These are phyloP conservation scores for Ambrosia artemisiifolia DNA, from an alignment of 129 eudicot species.

Conservation along the genomic window DNA sequence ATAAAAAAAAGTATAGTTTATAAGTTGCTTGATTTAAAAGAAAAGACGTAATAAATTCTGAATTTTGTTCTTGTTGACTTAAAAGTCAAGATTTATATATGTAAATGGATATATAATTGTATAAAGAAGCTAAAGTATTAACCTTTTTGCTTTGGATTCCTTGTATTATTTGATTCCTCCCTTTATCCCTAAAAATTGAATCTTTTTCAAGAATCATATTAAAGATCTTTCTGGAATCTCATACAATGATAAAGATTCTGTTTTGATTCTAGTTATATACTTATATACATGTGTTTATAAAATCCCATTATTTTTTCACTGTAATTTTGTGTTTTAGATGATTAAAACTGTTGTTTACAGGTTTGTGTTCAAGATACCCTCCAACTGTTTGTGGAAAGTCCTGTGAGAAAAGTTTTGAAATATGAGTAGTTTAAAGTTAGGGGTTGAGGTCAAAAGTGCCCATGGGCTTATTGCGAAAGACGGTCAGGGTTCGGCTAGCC, in stretches of 20 bases:
- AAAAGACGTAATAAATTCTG: background rate
- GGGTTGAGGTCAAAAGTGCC: conserved; percentile 77
- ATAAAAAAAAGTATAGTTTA: background rate
- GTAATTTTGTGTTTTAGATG: background rate
- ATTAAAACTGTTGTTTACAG: conserved; percentile 5
- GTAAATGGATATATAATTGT: background rate
- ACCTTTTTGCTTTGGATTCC: conserved; percentile 1
- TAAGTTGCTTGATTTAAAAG: background rate
- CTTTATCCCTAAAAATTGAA: conserved; percentile 15
- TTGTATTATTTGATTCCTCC: conserved; percentile 13
- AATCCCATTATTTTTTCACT: background rate
- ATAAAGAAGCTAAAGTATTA: background rate
- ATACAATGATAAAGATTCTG: conserved; percentile 13
- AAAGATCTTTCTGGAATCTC: conserved; percentile 16
- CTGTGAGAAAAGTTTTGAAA: background rate
- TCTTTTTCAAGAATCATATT: conserved; percentile 19
- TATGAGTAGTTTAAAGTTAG: conserved; percentile 83
- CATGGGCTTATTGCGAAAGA: conserved; percentile 80
- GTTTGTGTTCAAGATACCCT: conserved; percentile 4
- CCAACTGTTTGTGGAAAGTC: conserved; percentile 25
- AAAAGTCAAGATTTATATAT: background rate
- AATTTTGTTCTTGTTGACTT: background rate
- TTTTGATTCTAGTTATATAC: background rate
- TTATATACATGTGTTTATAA: background rate
- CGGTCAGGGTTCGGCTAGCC: conserved; percentile 73